Base-by-base conservation (phyloP, 371 early-diverging fungal species). In the Apophysomyces elegans region DNA sequence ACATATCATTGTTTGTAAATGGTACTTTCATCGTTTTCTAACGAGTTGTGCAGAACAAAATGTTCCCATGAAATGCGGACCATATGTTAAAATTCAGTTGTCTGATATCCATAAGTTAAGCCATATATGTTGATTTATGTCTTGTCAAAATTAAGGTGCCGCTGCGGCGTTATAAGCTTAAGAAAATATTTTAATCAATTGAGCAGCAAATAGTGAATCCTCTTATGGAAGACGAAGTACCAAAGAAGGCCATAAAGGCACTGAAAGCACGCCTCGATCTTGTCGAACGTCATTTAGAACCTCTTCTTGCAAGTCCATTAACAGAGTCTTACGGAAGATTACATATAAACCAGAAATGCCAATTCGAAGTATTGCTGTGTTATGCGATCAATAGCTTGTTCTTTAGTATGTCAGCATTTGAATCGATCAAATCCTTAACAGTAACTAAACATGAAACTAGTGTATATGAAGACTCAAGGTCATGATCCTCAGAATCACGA, bases 301-400 rank as follows among this genome's bases (percentile, higher is more conserved):
- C 85, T 0, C 66, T 87, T 45, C 69, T 84, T 18, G 58, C 73
- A 0, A 67, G 74, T 16, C 74, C 77, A 11, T 62, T 85, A 4
- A 70, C 58, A 58, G 87, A 87, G 56, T 75, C 77, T 1, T 72
- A 80, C 35, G 74, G 77, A 5, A 84, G 78, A 64, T 68, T 87
- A 45, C 71, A 83, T 26, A 65, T 64, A 2, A 72, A 69, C 50
- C 81, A 85, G 54, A 78, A 80, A 37, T 84, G 84, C 65, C 83
- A 87, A 61, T 75, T 87, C 37, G 76, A 87, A 66, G 73, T 87
- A 7, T 35, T 87, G 5, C 58, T 87, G 37, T 73, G 85, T 13
- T 87, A 81, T 62, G 70, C 84, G 12, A 65, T 87, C 62, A 84
- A 87, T 44, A 79, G 81, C 7, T 67, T 84, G 18, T 84, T 76